phyloP scores from a whole-genome alignment of 192 early-diverging fungal species.

The Cetraspora pellucida region DNA sequence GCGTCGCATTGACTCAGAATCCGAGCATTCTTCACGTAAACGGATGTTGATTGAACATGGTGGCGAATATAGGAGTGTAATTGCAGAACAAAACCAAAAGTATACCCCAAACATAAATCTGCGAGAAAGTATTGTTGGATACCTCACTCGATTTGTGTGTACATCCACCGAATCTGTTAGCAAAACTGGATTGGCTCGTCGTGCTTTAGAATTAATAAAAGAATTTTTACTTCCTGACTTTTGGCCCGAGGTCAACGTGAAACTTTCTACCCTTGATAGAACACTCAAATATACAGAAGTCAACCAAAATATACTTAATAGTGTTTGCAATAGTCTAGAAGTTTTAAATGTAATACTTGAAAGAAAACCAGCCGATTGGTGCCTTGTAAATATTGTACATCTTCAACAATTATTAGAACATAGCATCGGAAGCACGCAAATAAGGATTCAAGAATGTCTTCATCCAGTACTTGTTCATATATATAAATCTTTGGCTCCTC shows the following conservation, averaged over 20 bases:
- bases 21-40: slow-evolving; percentile 24
- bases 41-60: slow-evolving; percentile 24
- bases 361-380: slow-evolving; percentile 64
- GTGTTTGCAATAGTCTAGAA: slow-evolving; percentile 70
- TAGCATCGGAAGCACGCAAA: slow-evolving; percentile 76
- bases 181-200: slow-evolving; percentile 51
- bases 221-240: slow-evolving; percentile 60
- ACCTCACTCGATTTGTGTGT: slow-evolving; percentile 67
- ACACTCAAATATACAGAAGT: slow-evolving; percentile 59
- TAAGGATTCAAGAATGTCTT: slow-evolving; percentile 69
- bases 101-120: slow-evolving; percentile 54
- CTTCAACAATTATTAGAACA: slow-evolving; percentile 69
- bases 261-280: slow-evolving; percentile 69
- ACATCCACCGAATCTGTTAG: slow-evolving; percentile 54
- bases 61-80: not conserved
- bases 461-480: slow-evolving; percentile 72
- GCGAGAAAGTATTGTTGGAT: slow-evolving; percentile 61
- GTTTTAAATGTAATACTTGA: slow-evolving; percentile 65
- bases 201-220: slow-evolving; percentile 68
- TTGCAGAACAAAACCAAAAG: slow-evolving; percentile 28
- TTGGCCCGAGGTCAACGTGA: slow-evolving; percentile 76
- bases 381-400: slow-evolving; percentile 60
- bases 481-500: slow-evolving; percentile 53
- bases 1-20: slow-evolving; percentile 14
- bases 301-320: slow-evolving; percentile 53